These are phyloP conservation scores for Phyllosticta capitalensis DNA, from an alignment of 2,329 filamentous ascomycete species.

Conservation along the genomic window DNA sequence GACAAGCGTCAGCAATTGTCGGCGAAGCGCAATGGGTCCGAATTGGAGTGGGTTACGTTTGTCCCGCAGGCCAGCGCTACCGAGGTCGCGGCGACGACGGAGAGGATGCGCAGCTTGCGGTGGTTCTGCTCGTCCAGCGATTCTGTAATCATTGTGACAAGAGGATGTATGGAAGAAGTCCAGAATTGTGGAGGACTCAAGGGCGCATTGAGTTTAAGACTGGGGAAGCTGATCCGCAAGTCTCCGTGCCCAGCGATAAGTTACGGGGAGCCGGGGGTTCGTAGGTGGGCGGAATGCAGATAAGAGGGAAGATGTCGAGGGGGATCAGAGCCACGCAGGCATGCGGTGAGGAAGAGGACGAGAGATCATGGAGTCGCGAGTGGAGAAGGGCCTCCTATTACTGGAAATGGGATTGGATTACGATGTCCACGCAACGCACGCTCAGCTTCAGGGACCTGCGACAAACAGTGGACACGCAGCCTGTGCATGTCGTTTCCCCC, in stretches of 20 bases:
- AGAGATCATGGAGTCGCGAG: not conserved
- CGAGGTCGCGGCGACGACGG: slow-evolving; percentile 73
- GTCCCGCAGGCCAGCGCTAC: slow-evolving; percentile 87
- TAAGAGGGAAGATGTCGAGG: not conserved
- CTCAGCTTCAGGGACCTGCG: not conserved
- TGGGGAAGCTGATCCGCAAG: not conserved
- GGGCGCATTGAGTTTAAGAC: not conserved
- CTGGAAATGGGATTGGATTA: not conserved
- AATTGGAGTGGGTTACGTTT: slow-evolving; percentile 51
- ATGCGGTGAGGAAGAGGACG: not conserved
- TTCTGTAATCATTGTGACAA: not conserved
- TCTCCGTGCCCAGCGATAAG: not conserved
- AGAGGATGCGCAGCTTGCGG: slow-evolving; percentile 61
- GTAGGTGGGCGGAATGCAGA: not conserved
- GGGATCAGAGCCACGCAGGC: not conserved
- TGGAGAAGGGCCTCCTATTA: not conserved
- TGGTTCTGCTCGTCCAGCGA: slow-evolving; percentile 37
- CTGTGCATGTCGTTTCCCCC: not conserved
- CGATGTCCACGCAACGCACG: not conserved
- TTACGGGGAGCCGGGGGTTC: not conserved
- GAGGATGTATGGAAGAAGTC: not conserved
- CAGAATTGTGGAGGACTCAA: not conserved
- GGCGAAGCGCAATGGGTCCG: not conserved
- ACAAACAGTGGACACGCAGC: not conserved
- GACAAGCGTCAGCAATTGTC: not conserved